These are phyloP conservation scores for Capronia americana DNA, from an alignment of 2,329 filamentous ascomycete genomes.

Conservation along the genomic window DNA sequence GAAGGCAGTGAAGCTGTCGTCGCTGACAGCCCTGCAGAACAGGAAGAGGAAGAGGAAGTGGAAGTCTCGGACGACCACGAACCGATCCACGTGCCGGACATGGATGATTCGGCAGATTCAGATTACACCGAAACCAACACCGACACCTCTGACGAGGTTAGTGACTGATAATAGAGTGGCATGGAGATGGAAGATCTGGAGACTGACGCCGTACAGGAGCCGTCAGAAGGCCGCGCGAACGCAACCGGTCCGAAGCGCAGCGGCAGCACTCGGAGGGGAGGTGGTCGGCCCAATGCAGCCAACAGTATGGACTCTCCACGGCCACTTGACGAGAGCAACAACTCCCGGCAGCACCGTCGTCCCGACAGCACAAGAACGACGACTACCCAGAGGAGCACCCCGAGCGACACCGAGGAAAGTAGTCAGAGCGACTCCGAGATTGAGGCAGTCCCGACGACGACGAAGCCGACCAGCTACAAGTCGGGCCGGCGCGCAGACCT, in stretches of 20 bases:
- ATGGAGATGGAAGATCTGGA: not conserved
- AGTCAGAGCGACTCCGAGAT: not conserved
- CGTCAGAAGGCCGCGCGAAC: not conserved
- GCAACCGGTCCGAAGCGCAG: not conserved
- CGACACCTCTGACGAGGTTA: conserved; percentile 15
- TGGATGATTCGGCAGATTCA: conserved; percentile 29
- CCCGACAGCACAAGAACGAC: no score
- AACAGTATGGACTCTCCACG: not conserved
- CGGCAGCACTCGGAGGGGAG: not conserved
- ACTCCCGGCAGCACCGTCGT: not conserved
- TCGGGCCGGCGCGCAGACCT: not conserved
- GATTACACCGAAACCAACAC: conserved; percentile 31
- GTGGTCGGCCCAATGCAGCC: not conserved
- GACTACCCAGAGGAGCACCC: no score
- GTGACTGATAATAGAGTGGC: conserved; percentile 7
- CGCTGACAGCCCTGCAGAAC: conserved; percentile 1
- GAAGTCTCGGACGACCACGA: not conserved
- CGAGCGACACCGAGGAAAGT: no score
- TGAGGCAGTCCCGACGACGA: not conserved
- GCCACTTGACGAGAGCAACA: not conserved
- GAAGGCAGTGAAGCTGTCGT: not conserved
- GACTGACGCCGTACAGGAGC: conserved; percentile 5
- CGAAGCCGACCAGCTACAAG: not conserved
- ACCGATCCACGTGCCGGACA: conserved; percentile 15
- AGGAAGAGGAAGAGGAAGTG: not conserved